phyloP scores from a whole-genome alignment of 495 filamentous ascomycete genomes.

The Viridothelium virens region DNA sequence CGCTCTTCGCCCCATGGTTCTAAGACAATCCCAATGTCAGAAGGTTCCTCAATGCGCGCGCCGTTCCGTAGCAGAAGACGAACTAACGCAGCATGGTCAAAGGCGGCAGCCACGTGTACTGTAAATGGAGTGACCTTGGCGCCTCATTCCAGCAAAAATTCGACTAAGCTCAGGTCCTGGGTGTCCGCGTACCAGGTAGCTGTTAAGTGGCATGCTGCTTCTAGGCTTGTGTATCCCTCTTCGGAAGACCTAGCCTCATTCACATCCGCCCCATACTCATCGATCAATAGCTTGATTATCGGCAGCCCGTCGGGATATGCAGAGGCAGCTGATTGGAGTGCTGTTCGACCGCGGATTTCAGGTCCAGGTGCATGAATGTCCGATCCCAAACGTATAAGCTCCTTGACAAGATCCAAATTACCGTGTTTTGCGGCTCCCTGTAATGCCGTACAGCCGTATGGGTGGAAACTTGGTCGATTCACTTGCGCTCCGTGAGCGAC shows the following conservation, averaged over 20 bases:
- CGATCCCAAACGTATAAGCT: conserved; percentile 5
- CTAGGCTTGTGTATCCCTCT: not conserved
- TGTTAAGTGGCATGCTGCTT: conserved; percentile 7
- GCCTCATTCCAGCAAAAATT: conserved; percentile 3
- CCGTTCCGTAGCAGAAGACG: not conserved
- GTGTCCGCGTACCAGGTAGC: too few species aligned
- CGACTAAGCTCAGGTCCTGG: not conserved
- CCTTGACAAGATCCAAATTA: not conserved
- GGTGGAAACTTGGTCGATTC: not conserved
- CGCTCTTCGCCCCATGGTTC: not conserved
- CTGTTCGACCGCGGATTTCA: conserved; percentile 1
- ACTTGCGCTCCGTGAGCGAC: conserved; percentile 6
- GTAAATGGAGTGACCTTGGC: conserved; percentile 3
- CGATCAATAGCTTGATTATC: not conserved
- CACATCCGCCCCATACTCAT: conserved; percentile 7
- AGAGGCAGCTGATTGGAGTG: not conserved
- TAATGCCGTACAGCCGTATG: not conserved
- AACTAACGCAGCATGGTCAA: not conserved
- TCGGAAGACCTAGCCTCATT: not conserved
- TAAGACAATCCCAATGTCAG: not conserved
- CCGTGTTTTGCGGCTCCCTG: not conserved
- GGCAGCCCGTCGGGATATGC: not conserved
- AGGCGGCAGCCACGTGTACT: not conserved
- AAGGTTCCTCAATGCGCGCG: not conserved
- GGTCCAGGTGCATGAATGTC: not conserved